These are phyloP conservation scores for Carallia brachiata DNA, from an alignment of 345 rosid genomes.

Conservation along the genomic window DNA sequence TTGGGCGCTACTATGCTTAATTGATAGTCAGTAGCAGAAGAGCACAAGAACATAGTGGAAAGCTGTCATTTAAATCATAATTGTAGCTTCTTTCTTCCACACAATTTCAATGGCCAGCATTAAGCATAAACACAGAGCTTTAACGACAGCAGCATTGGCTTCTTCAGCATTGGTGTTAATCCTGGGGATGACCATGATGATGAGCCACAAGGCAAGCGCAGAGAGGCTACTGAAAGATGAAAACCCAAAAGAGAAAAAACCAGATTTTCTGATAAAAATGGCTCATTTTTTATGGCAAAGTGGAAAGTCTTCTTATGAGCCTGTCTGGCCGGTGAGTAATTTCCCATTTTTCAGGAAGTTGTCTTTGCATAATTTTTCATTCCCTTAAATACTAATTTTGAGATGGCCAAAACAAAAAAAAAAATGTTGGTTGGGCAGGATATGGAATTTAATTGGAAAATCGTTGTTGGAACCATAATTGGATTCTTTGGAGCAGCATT, in stretches of 20 bases:
- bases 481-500: conserved; percentile 70
- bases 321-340: conserved; percentile 68
- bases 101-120: conserved; percentile 24
- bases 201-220: conserved; percentile 30
- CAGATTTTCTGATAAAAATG: conserved; percentile 26
- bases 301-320: conserved; percentile 57
- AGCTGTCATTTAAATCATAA: background rate
- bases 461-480: conserved; percentile 48
- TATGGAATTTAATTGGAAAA: conserved; percentile 57
- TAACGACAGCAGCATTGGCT: background rate
- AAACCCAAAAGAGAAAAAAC: conserved; percentile 13
- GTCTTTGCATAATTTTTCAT: too few relatives aligned
- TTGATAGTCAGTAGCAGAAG: background rate
- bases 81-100: background rate
- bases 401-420: too few relatives aligned
- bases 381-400: too few relatives aligned
- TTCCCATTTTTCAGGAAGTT: background rate
- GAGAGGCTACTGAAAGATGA: conserved; percentile 42
- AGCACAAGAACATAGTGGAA: background rate
- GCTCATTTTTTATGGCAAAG: conserved; percentile 53
- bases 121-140: conserved; percentile 16
- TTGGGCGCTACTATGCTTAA: too few relatives aligned
- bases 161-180: conserved; percentile 22
- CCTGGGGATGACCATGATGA: conserved; percentile 25
- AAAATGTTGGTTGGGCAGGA: conserved; percentile 36